Conservation (phyloP, 2,329 filamentous ascomycete genomes). For the Drechslerella coelobrocha region DNA sequence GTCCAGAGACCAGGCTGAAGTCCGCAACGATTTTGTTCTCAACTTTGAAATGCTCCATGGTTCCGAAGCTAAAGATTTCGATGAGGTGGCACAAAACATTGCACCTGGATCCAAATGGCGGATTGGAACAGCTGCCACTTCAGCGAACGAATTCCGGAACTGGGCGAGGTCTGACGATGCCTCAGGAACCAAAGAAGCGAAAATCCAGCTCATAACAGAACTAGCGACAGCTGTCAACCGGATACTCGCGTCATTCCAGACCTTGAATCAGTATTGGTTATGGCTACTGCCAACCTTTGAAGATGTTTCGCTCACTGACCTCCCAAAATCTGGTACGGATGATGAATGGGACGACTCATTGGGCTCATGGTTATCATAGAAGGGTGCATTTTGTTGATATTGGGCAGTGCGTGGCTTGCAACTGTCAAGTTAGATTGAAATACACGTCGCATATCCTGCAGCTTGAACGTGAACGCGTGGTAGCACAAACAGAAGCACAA, state of each 20-base stretch:
- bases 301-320: conserved; percentile 14
- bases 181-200: not conserved
- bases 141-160: conserved; percentile 4
- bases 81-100: conserved; percentile 4
- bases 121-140: not conserved
- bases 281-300: conserved; percentile 1
- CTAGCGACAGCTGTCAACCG: not conserved
- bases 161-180: conserved; percentile 6
- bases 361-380: not conserved
- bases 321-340: not conserved
- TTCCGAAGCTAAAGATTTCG: not conserved
- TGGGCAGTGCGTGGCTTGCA: not conserved
- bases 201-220: conserved; percentile 3
- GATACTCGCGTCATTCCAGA: conserved; percentile 1
- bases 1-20: not conserved
- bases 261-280: conserved; percentile 5
- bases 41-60: not conserved
- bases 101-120: not conserved
- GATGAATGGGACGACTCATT: not conserved
- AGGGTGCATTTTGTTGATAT: not conserved
- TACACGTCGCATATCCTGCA: no score
- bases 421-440: no score
- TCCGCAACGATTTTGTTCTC: not conserved
- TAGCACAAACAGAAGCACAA: no score
- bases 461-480: no score